Percentiles rank a stretch among this genome's conserved stretches.
These are phyloP conservation scores for Triadica sebifera DNA, from an alignment of 345 rosid genomes.

Conservation along the genomic window DNA sequence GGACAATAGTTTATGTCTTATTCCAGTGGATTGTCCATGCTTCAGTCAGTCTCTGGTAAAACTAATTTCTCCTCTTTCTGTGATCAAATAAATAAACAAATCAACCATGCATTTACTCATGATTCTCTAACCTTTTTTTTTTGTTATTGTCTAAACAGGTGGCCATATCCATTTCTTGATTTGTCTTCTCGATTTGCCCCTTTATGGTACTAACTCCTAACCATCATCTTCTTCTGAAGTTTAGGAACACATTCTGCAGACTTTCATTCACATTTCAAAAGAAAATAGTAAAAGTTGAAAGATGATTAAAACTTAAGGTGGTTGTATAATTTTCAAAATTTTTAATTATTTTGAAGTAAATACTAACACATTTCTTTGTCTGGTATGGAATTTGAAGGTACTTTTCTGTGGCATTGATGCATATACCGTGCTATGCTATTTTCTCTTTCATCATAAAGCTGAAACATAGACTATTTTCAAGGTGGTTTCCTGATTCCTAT, in stretches of 20 bases:
- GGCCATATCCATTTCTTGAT: slow-evolving; percentile 98
- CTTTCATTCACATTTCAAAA: background rate
- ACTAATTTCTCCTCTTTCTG: background rate
- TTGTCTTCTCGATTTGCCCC: slow-evolving; percentile 83
- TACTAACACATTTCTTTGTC: background rate
- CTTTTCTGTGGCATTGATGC: slow-evolving; percentile 78
- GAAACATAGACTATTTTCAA: slow-evolving; percentile 54
- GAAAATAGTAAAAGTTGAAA: background rate
- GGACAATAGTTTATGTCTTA: slow-evolving; percentile 76
- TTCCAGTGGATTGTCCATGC: slow-evolving; percentile 92
- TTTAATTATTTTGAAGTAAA: background rate
- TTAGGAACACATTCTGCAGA: too few species aligned
- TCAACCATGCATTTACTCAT: background rate
- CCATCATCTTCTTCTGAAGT: background rate
- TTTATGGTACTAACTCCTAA: slow-evolving; percentile 53
- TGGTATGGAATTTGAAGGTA: slow-evolving; percentile 47
- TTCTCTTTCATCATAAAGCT: slow-evolving; percentile 65
- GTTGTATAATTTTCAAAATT: too few species aligned
- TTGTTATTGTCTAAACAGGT: slow-evolving; percentile 49
- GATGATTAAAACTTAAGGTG: too few species aligned
- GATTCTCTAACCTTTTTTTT: background rate
- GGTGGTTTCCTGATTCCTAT: slow-evolving; percentile 74
- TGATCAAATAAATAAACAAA: background rate
- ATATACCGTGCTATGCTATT: slow-evolving; percentile 74
- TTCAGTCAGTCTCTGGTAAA: slow-evolving; percentile 61